Percentiles rank a stretch among this genome's conserved stretches.
These are phyloP conservation scores for Inosperma sp. DNA, from an alignment of 768 basidiomycete genomes.

Conservation along the genomic window DNA sequence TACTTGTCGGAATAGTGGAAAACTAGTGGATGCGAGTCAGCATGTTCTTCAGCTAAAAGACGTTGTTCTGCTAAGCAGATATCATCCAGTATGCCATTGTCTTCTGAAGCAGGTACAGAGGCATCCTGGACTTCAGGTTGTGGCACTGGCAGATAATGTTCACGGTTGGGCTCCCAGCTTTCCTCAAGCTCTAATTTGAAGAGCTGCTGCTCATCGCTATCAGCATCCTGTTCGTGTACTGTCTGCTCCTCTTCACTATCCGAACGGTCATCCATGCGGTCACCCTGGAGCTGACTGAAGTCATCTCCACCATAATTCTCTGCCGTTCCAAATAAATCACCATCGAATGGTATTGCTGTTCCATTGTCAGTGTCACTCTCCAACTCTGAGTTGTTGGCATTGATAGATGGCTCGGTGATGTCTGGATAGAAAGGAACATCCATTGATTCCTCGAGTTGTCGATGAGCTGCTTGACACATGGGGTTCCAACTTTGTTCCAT, in stretches of 20 bases:
- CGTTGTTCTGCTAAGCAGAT: not conserved
- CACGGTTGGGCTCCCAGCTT: not conserved
- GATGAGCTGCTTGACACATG: not conserved
- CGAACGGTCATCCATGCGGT: not conserved
- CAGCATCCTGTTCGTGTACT: not conserved
- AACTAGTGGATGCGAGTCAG: not conserved
- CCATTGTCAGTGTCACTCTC: not conserved
- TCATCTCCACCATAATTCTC: not conserved
- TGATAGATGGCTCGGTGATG: not conserved
- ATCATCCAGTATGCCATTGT: not conserved
- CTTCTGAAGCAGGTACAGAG: not conserved
- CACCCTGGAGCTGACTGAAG: not conserved
- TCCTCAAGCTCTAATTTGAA: conserved; percentile 2
- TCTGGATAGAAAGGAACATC: not conserved
- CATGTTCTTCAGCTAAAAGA: not conserved
- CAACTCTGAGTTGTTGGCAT: not conserved
- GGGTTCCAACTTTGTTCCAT: not conserved
- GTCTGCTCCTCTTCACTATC: not conserved
- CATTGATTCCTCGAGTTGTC: not conserved
- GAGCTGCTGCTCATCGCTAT: not conserved
- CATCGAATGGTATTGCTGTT: not conserved
- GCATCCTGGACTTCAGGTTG: not conserved
- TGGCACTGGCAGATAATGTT: not conserved
- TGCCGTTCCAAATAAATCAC: not conserved
- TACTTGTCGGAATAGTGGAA: not conserved